These are phyloP conservation scores for Neoscytalidium dimidiatum DNA, from an alignment of 2,329 filamentous ascomycete species.

Conservation along the genomic window DNA sequence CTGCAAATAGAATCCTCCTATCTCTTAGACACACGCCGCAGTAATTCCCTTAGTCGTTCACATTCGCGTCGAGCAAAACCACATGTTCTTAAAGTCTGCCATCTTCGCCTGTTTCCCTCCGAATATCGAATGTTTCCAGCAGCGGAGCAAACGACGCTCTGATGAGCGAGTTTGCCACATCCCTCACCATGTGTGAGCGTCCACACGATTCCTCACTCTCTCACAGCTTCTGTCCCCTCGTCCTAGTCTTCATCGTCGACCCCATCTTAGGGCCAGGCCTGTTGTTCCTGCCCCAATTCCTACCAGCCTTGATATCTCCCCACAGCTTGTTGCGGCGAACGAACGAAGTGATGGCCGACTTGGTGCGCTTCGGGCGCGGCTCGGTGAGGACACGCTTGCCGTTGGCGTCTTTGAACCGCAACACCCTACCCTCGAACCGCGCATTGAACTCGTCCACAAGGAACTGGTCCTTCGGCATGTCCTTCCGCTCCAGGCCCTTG, in stretches of 20 bases:
- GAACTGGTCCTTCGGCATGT: not conserved
- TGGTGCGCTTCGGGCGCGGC: not conserved
- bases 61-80: too few relatives aligned
- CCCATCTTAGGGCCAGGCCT: not conserved
- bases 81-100: too few relatives aligned
- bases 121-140: too few relatives aligned
- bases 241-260: not conserved
- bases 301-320: not conserved
- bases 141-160: too few relatives aligned
- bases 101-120: too few relatives aligned
- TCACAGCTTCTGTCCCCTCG: not conserved
- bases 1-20: too few relatives aligned
- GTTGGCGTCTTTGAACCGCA: not conserved
- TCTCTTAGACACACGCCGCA: too few relatives aligned
- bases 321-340: not conserved
- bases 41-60: too few relatives aligned
- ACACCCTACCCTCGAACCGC: not conserved
- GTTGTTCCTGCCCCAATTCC: not conserved
- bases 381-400: not conserved
- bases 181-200: not conserved
- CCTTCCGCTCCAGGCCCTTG: not conserved
- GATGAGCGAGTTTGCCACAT: too few relatives aligned
- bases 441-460: not conserved
- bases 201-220: not conserved
- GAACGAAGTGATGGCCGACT: not conserved